These are phyloP conservation scores for Scutellaria galericulata DNA, from an alignment of 257 asterid species.

Conservation along the genomic window DNA sequence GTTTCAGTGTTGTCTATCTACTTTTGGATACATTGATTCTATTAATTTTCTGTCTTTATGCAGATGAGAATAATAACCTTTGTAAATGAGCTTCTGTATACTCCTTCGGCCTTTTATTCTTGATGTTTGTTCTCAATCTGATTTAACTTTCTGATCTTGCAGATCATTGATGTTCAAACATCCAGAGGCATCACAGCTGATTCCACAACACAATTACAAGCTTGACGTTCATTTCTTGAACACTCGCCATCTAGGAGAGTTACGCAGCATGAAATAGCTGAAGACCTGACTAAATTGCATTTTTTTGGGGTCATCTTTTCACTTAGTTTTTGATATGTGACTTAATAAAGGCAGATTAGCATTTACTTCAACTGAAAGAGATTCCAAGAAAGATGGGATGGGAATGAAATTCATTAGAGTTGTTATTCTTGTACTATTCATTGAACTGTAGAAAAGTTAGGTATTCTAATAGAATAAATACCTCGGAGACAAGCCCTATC, in stretches of 20 bases:
- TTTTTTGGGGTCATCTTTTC: slow-evolving; percentile 17
- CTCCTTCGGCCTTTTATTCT: background rate
- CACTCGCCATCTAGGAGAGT: slow-evolving; percentile 97
- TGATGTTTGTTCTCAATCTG: slow-evolving; percentile 30
- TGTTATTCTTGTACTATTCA: slow-evolving; percentile 10
- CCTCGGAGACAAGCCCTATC: too few species aligned
- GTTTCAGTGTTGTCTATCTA: slow-evolving; percentile 9
- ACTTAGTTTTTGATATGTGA: slow-evolving; percentile 30
- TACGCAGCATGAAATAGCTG: slow-evolving; percentile 36
- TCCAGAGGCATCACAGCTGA: slow-evolving; percentile 85
- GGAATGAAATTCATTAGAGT: slow-evolving; percentile 1
- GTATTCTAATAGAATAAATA: background rate
- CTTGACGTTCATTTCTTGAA: slow-evolving; percentile 88
- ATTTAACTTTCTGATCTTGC: slow-evolving; percentile 42
- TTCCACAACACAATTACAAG: slow-evolving; percentile 96
- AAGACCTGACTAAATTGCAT: slow-evolving; percentile 5
- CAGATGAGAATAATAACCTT: slow-evolving; percentile 8
- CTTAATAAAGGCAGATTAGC: slow-evolving; percentile 21
- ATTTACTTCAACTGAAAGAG: slow-evolving; percentile 19
- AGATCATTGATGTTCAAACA: slow-evolving; percentile 68
- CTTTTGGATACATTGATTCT: background rate
- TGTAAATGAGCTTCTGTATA: background rate
- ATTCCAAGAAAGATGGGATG: slow-evolving; percentile 12
- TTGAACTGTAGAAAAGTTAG: slow-evolving; percentile 6
- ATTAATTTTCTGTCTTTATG: slow-evolving; percentile 16